phyloP scores from a whole-genome alignment of 2,329 filamentous ascomycete genomes.

The Tolypocladium ovalisporum region DNA sequence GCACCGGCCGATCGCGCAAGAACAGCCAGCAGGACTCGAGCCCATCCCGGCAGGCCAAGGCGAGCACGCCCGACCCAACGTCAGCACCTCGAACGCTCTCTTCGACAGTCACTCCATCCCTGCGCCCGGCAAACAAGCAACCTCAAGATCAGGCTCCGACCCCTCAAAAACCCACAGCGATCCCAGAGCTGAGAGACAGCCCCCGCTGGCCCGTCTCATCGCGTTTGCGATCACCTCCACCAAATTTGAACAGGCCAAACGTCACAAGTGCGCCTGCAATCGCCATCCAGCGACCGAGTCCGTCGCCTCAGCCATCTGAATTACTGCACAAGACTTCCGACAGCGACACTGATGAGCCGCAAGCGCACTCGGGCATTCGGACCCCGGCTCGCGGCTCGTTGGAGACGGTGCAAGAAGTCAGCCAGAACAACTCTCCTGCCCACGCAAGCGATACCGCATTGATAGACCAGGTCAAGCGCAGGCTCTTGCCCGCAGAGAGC shows the following conservation, averaged over 20 bases:
- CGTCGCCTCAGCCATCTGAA: conserved; percentile 31
- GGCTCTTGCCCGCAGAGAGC: conserved; percentile 28
- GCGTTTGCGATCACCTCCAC: conserved; percentile 66
- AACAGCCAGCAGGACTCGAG: conserved; percentile 55
- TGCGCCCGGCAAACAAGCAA: conserved; percentile 53
- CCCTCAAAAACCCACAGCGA: conserved; percentile 49
- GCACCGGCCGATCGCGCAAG: conserved; percentile 46
- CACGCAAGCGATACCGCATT: conserved; percentile 30
- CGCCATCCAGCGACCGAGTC: conserved; percentile 39
- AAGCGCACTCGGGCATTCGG: conserved; percentile 39
- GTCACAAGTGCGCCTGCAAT: conserved; percentile 34
- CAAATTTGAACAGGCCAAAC: conserved; percentile 36
- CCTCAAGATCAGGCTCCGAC: conserved; percentile 47
- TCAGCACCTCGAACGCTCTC: conserved; percentile 58
- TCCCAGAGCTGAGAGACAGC: conserved; percentile 41
- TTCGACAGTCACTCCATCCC: conserved; percentile 53
- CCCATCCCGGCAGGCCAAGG: conserved; percentile 41
- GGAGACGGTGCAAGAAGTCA: conserved; percentile 88
- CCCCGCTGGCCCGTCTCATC: conserved; percentile 71
- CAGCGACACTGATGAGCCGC: conserved; percentile 40
- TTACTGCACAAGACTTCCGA: conserved; percentile 29
- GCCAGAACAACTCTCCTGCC: conserved; percentile 61
- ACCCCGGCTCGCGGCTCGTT: conserved; percentile 54
- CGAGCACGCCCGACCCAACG: conserved; percentile 47
- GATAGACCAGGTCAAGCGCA: conserved; percentile 41